Evolutionary conservation across 129 eudicot species (phyloP).

Genomic region (Saussurea involucrata): DNA sequence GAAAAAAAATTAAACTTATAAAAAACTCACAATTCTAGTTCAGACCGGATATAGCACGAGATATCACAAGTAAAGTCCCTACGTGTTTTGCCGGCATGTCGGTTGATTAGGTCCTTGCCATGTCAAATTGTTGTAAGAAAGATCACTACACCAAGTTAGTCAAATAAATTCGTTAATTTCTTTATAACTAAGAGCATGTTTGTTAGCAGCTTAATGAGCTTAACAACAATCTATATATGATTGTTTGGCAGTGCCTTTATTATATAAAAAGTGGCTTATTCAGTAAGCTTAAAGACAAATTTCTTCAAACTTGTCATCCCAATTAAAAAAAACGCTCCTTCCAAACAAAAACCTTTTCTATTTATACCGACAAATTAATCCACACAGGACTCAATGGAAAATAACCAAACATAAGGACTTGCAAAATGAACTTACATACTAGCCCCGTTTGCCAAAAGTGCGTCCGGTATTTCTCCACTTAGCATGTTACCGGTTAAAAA

Average conservation of each 20-base stretch:
- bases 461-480: conserved; percentile 65
- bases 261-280: no score
- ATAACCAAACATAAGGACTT: not conserved
- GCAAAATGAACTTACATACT: conserved; percentile 53
- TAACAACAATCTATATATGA: no score
- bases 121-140: conserved; percentile 82
- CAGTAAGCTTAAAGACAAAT: no score
- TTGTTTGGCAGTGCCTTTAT: no score
- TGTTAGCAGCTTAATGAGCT: no score
- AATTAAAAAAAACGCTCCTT: no score
- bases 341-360: no score
- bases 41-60: not conserved
- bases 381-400: no score
- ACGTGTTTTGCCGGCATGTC: conserved; percentile 60
- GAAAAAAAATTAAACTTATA: no score
- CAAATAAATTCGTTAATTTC: not conserved
- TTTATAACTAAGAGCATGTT: not conserved
- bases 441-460: conserved; percentile 67
- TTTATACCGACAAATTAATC: no score
- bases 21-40: not conserved
- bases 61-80: conserved; percentile 11
- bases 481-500: conserved; percentile 70
- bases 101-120: conserved; percentile 71
- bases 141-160: conserved; percentile 55
- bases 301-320: no score